Base-by-base conservation (phyloP, 2,329 filamentous ascomycete genomes). In the Nectriaceae sp. region DNA sequence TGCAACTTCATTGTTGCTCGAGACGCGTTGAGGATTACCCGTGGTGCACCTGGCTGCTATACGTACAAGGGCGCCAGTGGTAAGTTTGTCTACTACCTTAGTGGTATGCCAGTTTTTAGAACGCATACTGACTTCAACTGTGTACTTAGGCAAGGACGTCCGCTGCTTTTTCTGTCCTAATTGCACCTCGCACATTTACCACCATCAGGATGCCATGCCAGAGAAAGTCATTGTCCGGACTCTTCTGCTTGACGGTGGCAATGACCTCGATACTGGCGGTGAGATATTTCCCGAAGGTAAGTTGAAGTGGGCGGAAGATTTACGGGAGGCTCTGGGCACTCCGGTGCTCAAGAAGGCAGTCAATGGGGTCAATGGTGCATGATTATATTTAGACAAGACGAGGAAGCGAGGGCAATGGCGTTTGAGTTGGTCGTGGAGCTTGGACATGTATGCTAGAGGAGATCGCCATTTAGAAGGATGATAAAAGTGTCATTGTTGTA, bases 141-240 rank as follows among this genome's bases (percentile, higher is more conserved):
- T 31, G 11, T 6, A 16, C 8, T 6, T 36, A 36, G 33, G 33
- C 33, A 36, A 36, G 16, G 33, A 36, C 16, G 33, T 18, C n/a
- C 33, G 33, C n/a, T 36, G 33, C n/a, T 18, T n/a, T 36, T 36
- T n/a, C 33, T 36, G 16, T 18, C 33, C 33, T n/a, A 36, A 36
- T n/a, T 36, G 33, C n/a, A 36, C 33, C 33, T 36, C 33, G 8
- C 33, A 36, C 33, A 36, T 36, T n/a, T 36, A 36, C 33, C 33
- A 36, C 33, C 33, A 36, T n/a, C 16, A 36, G 33, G 16, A 36
- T n/a, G 11, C 16, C n/a, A 36, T 36, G 16, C 33, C 33, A 6
- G 33, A 36, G 8, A 36, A 36, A n/a, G 33, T 36, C n/a, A 36
- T 36, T 18, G 33, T 36, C 6, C 8, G 33, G n/a, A n/a, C 33